A percentile compares a stretch with the other conserved stretches of the same genome.
Evolutionary conservation across 2,329 filamentous ascomycete genomes (phyloP).

Genomic region (Apiospora aurea): DNA sequence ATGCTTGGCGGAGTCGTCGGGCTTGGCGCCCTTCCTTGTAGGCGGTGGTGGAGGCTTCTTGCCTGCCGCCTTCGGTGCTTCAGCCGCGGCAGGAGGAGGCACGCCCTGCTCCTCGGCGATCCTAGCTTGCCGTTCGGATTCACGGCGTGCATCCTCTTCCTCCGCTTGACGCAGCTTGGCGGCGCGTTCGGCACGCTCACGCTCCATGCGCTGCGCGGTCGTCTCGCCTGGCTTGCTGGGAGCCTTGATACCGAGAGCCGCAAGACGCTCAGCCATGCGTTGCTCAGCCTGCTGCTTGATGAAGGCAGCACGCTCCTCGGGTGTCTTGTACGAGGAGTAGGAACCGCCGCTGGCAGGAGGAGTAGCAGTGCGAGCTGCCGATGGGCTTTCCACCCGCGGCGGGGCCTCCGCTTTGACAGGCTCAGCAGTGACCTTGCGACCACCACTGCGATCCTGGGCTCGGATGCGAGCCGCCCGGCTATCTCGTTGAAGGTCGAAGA

Average conservation of each 20-base stretch:
- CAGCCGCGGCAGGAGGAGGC: constrained; percentile 56
- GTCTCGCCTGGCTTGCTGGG: constrained; percentile 82
- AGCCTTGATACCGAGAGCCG: constrained; percentile 89
- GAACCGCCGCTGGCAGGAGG: constrained; percentile 64
- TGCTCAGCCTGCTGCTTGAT: constrained; percentile 98
- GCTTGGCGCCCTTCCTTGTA: constrained; percentile 72
- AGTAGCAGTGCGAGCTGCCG: constrained; percentile 62
- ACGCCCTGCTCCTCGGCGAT: constrained; percentile 78
- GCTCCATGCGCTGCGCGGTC: constrained; percentile 82
- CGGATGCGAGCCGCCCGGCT: constrained; percentile 78
- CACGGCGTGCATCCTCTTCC: constrained; percentile 89
- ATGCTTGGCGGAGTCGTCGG: constrained; percentile 53
- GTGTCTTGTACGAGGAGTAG: constrained; percentile 85
- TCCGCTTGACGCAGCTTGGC: constrained; percentile 89
- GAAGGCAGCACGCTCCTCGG: constrained; percentile 92
- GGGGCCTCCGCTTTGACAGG: constrained; percentile 54
- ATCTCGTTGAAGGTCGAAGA: constrained; percentile 91
- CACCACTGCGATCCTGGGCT: constrained; percentile 61
- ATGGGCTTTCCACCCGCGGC: constrained; percentile 60
- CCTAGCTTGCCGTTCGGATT: constrained; percentile 84
- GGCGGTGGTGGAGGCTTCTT: constrained; percentile 81
- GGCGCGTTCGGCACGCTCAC: constrained; percentile 86
- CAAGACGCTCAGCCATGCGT: constrained; percentile 94
- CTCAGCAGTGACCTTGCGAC: constrained; percentile 49
- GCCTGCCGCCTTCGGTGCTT: constrained; percentile 52